These are phyloP conservation scores for Silene coronaria DNA, from an alignment of 179 eudicot genomes.

Conservation along the genomic window DNA sequence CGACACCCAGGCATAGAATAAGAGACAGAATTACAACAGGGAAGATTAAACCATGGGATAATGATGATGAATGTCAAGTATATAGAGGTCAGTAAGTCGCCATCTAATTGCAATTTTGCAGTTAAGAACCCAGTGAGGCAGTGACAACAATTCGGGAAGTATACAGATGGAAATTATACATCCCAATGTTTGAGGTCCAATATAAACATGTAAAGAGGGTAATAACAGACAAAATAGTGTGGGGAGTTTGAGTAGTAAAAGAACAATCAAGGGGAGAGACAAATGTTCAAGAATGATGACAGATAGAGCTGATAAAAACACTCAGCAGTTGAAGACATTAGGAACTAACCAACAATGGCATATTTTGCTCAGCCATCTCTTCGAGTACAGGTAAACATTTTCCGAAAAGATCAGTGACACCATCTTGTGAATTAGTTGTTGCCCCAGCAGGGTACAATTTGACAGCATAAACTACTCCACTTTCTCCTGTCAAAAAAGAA, in stretches of 20 bases:
- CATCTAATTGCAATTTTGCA: background rate
- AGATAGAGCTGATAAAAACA: background rate
- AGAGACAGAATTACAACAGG: background rate
- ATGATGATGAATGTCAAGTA: background rate
- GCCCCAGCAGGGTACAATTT: constrained; percentile 98
- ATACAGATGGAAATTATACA: background rate
- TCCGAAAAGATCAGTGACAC: constrained; percentile 90
- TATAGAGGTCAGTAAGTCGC: background rate
- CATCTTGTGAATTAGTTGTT: constrained; percentile 98
- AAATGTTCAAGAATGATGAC: background rate
- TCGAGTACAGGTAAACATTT: constrained; percentile 82
- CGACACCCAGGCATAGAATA: background rate
- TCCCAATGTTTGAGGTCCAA: background rate
- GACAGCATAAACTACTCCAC: constrained; percentile 77
- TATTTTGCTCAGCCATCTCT: constrained; percentile 82
- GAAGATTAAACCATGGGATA: background rate
- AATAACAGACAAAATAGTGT: background rate
- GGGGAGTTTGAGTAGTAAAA: background rate
- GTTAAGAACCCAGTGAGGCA: background rate
- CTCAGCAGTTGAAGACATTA: background rate
- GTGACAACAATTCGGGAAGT: background rate
- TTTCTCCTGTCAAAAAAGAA: constrained; percentile 45
- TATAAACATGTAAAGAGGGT: background rate
- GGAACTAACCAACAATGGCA: constrained; percentile 74
- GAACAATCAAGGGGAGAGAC: background rate